Base-by-base conservation (phyloP, 495 filamentous ascomycete species). In the Patellaria atrata region DNA sequence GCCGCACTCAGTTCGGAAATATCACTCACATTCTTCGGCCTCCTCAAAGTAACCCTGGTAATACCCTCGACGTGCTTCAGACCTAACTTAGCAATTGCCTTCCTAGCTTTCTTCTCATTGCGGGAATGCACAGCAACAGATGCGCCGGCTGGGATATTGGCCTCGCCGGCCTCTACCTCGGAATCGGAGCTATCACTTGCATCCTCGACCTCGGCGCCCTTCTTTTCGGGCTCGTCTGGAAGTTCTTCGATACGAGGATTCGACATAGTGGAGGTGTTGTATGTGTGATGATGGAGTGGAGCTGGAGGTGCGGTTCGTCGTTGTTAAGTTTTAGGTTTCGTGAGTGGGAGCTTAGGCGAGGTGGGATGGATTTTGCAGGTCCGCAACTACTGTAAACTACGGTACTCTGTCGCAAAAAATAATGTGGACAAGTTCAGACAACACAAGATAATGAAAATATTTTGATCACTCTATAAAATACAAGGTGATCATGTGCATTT, bases 91-190 rank as follows among this genome's bases (percentile, higher is more conserved):
- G 81, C 81, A 60, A 97, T 93, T 54, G 83, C 82, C 70, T 96
- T 96, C 57, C 91, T 74, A 36, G 91, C 91, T 73, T 96, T 99
- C 79, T 99, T 99, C 78, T 99, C 91, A 67, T 92, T 92, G 60
- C 89, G 82, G 51, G 82, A 92, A 71, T 96, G 87, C 50, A 96
- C 77, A 38, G 82, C 73, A 57, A 93, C 79, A 27, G 74, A 68
- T 45, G 83, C 82, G 54, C 87, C 87, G 35, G 74, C 79, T 54
- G 86, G 84, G 51, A 92, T 75, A 56, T 67, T 71, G 47, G 68
- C 55, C 55, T 75, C 74, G 35, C 53, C 64, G 35, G 71, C 50
- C 35, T 53, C 57, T 20, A 43, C 53, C 24, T 79, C 77, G 47
- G 73, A 91, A 42, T 71, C 68, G 50, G 79, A 84, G 67, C 67